Evolutionary conservation across 1,284 basidiomycete species (phyloP).

Genomic region (Boletus mariae): DNA sequence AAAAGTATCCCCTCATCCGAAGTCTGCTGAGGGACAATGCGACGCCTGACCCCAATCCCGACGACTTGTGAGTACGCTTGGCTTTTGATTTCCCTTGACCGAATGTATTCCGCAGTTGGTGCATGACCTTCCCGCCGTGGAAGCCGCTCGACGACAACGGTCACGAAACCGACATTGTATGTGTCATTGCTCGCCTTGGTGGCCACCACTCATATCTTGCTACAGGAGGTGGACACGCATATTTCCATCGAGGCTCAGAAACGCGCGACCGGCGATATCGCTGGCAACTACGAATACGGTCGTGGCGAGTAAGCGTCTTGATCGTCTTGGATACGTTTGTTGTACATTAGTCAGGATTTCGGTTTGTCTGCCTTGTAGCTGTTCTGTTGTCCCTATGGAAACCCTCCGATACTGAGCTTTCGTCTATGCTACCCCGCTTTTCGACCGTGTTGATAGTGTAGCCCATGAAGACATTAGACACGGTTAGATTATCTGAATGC

Average conservation of each 20-base stretch:
- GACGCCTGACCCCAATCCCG: conserved; percentile 9
- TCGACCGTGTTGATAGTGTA: background rate
- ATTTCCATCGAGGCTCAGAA: background rate
- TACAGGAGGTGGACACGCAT: background rate
- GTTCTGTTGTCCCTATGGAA: background rate
- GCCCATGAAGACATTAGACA: background rate
- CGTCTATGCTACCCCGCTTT: background rate
- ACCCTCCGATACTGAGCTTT: background rate
- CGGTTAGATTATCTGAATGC: conserved; percentile 18
- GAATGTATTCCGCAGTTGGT: conserved; percentile 7
- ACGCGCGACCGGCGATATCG: conserved; percentile 1
- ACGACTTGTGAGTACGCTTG: conserved; percentile 3
- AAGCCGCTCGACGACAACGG: conserved; percentile 14
- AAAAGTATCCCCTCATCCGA: conserved; percentile 13
- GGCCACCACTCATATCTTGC: background rate
- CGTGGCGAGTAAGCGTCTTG: background rate
- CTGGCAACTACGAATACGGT: background rate
- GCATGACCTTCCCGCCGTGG: conserved; percentile 15
- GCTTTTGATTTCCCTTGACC: no score
- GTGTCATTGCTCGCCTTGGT: background rate
- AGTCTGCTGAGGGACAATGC: conserved; percentile 10
- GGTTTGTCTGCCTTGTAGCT: background rate
- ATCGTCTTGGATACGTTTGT: background rate
- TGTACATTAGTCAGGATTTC: background rate
- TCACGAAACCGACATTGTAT: background rate